Evolutionary conservation across 495 filamentous ascomycete genomes (phyloP), one percentile per base, ranked within the genome.

Genomic region (Penicillium nucicola): DNA sequence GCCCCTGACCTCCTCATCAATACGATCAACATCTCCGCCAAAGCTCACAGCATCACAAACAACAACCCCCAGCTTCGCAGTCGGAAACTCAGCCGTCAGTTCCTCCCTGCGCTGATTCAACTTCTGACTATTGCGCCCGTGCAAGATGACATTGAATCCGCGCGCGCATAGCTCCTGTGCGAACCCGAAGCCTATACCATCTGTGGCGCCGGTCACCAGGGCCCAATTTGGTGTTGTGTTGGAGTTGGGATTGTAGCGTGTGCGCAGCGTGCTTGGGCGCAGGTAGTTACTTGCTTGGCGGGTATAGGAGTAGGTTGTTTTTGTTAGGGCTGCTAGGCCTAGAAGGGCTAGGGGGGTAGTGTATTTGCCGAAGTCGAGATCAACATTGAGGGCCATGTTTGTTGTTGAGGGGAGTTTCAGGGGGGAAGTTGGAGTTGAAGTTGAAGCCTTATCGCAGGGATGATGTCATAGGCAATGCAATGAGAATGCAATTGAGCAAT

Each of bases 141-240:
- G 80, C 7, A 84, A 49, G 5, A 82, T 62, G 13, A 84, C 74
- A 52, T 80, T 81, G 71, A 84, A 84, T 19, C 81, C 81, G 12
- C 62, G 56, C 0, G 33, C 37, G n/a, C 76, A 77, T 38, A 83
- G 71, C 49, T 81, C 77, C 30, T 74, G 56, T 13, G 66, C 62
- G 36, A 82, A 67, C 0, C 63, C 68, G 30, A 68, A 69, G n/a
- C 83, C 83, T 30, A 86, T 84, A 4, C 82, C 83, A 38, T 79
- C 79, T 33, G 68, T 80, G 9, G 79, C 71, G 12, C 83, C 83
- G 0, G 83, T 85, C 7, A 85, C 70, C 7, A 85, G 61, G 5
- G 81, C 83, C 81, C 80, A 85, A 38, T 60, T 65, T 22, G 20
- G 7, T 4, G 23, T 28, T 28, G 23, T 4, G 33, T 37, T 38